Percentiles rank a stretch among this genome's conserved stretches.
phyloP scores from a whole-genome alignment of 805 yeast genomes.

The Monosporozyma solicola region DNA sequence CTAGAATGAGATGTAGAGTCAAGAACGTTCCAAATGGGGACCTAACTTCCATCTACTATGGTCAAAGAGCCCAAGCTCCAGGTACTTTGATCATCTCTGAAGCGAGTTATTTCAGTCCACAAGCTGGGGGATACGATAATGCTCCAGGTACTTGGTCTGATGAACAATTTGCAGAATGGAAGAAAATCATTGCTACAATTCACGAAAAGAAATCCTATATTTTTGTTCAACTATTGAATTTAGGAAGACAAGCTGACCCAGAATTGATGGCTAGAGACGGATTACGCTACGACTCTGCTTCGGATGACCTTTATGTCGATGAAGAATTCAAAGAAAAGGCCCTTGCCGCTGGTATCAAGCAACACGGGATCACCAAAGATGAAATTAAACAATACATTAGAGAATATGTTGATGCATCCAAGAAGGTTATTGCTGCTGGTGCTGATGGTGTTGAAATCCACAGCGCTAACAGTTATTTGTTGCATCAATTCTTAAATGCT shows the following conservation, averaged over 20 bases:
- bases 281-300: slow-evolving; percentile 32
- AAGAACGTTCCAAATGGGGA: slow-evolving; percentile 36
- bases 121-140: slow-evolving; percentile 32
- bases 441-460: slow-evolving; percentile 61
- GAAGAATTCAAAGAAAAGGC: slow-evolving; percentile 31
- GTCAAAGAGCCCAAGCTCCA: slow-evolving; percentile 40
- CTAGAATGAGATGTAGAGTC: slow-evolving; percentile 35
- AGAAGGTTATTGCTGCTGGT: slow-evolving; percentile 27
- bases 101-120: slow-evolving; percentile 40
- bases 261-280: slow-evolving; percentile 30
- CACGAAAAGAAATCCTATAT: slow-evolving; percentile 41
- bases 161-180: slow-evolving; percentile 42
- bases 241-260: slow-evolving; percentile 37
- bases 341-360: slow-evolving; percentile 22
- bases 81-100: slow-evolving; percentile 51
- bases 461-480: slow-evolving; percentile 55
- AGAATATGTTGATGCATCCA: slow-evolving; percentile 39
- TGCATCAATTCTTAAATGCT: slow-evolving; percentile 47
- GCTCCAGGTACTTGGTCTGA: slow-evolving; percentile 44
- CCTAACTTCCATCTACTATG: slow-evolving; percentile 41
- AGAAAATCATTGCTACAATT: slow-evolving; percentile 37
- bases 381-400: slow-evolving; percentile 35
- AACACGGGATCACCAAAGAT: slow-evolving; percentile 24
- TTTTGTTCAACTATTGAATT: slow-evolving; percentile 45
- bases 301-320: slow-evolving; percentile 28